Evolutionary conservation across 148 eudicot genomes (phyloP), one percentile per base, ranked within the genome.

Genomic region (Dianthus caryophyllus): DNA sequence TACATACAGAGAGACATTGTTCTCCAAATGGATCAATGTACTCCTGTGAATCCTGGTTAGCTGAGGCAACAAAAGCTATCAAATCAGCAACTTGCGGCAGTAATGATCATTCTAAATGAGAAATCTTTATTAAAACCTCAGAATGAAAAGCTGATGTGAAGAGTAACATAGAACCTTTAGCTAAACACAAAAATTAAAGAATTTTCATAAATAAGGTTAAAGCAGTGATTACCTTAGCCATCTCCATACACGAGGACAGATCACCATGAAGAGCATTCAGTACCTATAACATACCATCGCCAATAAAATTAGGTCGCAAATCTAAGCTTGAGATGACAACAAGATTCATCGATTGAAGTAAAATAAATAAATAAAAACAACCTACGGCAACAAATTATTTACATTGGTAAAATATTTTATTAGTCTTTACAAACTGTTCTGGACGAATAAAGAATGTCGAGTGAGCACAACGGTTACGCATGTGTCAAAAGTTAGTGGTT

Each of bases 261-360:
- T 90, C 87, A 62, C 94, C 97, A 71, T 86, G 84, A 69, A 97
- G 97, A 77, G 99, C 97, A 80, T 86, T 87, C 67, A 95, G 75
- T 26, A 95, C 87, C 99, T 92, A 72, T 15, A 47, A 61, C 9
- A 48, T 59, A 62, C 46, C 61, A 67, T 64, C 57, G 56, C 44
- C 63, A 48, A 38, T 59, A 47, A 20, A 41, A 43, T 30, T 39
- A 2, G 22, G 41, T 27, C 17, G 43, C 41, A 49, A 31, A 50
- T 56, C 46, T 48, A 25, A 63, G 12, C 8, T 61, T 33, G 25
- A 33, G 5, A 27, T 18, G 17, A 26, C 38, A 56, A 56, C 9
- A 56, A 58, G 41, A 51, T 51, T 21, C 25, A 51, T 51, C 6
- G 25, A 58, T 30, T 9, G 31, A 58, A 31, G 41, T 15, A 8